A percentile compares a stretch with the other conserved stretches of the same genome.
These are phyloP conservation scores for Trypanosoma caninum DNA, from an alignment of 208 protist genomes.

Conservation along the genomic window DNA sequence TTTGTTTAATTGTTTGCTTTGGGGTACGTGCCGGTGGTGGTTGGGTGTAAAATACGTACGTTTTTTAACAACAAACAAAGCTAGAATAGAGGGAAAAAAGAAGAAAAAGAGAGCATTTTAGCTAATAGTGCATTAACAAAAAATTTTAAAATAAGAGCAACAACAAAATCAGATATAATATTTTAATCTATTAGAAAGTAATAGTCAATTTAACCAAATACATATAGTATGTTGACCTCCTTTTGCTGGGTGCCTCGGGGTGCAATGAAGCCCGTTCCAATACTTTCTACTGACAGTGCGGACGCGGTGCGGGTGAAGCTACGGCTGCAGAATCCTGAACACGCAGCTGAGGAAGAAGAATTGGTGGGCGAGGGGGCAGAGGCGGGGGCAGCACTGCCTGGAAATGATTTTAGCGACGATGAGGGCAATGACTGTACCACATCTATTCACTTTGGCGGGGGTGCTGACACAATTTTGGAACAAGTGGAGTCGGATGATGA, in stretches of 20 bases:
- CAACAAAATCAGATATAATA: no score
- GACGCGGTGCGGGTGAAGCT: slow-evolving; percentile 70
- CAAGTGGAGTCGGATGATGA: slow-evolving; percentile 85
- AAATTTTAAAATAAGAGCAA: no score
- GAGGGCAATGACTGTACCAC: slow-evolving; percentile 35
- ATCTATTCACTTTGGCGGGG: slow-evolving; percentile 62
- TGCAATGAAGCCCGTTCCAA: slow-evolving; percentile 74
- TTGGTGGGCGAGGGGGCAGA: slow-evolving; percentile 3
- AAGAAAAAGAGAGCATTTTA: no score
- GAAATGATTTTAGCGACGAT: slow-evolving; percentile 27
- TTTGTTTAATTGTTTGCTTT: no score
- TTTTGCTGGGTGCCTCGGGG: slow-evolving; percentile 85
- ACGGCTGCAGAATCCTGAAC: slow-evolving; percentile 61
- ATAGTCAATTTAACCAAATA: neutral
- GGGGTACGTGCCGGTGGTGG: no score
- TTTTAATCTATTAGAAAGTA: no score
- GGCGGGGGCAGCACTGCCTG: slow-evolving; percentile 9
- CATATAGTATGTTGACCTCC: slow-evolving; percentile 66
- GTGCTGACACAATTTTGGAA: slow-evolving; percentile 61
- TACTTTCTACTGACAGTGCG: slow-evolving; percentile 75
- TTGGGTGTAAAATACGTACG: no score
- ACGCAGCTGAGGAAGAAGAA: slow-evolving; percentile 41
- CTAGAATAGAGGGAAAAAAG: no score
- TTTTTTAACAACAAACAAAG: no score
- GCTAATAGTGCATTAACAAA: no score